Base-by-base conservation (phyloP, 352 stramenopile species). In the Achlya hypogyna region DNA sequence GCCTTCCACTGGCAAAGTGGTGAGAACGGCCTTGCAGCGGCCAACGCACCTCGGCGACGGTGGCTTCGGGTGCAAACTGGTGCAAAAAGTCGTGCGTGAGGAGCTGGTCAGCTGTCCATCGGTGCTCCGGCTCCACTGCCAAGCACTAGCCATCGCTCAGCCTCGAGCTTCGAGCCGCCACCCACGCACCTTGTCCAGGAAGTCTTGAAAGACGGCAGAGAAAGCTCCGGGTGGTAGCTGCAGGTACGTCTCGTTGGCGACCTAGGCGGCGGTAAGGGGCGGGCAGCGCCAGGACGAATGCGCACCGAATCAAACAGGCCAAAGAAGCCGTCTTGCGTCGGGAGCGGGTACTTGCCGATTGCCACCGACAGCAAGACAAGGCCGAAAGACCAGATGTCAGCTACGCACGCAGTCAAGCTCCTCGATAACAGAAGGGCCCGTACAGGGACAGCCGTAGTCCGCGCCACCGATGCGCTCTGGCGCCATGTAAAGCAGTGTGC, bases 401-500 rank as follows among this genome's bases (percentile, higher is more conserved):
- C 86, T 84, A 49, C 43, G 56, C 62, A 65, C 16, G 59, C 60
- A 22, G 25, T 29, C 31, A 14, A 58, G n/a, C 38, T 14, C 29
- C n/a, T 29, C 0, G 20, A n/a, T 42, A 16, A n/a, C 6, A 22
- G 14, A 56, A 32, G 4, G 25, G 0, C 49, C 40, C 54, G 51
- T 65, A 89, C 81, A 75, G 75, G 86, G 75, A 71, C 90, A 97
- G 8, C 79, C 93, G 74, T 98, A 98, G 63, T 93, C 85, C 0
- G 88, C 86, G 12, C 89, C 89, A 27, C 84, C 84, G 64, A 98
- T 96, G 16, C 94, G 84, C 73, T 98, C 93, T 22, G 94, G 94
- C 1, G 89, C 88, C 94, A 98, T 98, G 72, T 98, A 98, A 4
- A 95, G 74, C 59, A 98, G 62, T 5, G 92, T 98, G 1, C 93